phyloP scores from a whole-genome alignment of 2,329 filamentous ascomycete genomes.

The Byssothecium circinans region DNA sequence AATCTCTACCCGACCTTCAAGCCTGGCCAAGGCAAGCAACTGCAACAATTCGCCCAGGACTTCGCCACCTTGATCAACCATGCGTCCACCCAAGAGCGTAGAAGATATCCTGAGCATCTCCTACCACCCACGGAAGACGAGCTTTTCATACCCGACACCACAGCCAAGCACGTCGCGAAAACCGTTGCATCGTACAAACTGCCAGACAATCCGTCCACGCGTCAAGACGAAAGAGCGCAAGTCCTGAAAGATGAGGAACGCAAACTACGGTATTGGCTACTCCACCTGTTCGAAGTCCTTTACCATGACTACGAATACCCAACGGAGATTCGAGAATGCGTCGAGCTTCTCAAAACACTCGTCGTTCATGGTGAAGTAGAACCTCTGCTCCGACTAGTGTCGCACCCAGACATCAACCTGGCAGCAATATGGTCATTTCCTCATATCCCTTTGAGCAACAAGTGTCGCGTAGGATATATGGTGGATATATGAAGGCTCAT shows the following conservation, averaged over 20 bases:
- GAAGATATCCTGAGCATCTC: constrained; percentile 8
- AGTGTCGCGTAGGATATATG: too few species aligned
- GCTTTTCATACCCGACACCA: constrained; percentile 11
- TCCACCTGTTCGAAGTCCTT: neutral
- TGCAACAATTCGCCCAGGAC: constrained; percentile 14
- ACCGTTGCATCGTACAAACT: constrained; percentile 6
- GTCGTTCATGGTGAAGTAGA: constrained; percentile 13
- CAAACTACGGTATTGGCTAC: neutral
- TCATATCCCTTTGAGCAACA: too few species aligned
- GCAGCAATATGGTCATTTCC: constrained; percentile 2
- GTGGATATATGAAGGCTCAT: too few species aligned
- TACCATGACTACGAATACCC: neutral
- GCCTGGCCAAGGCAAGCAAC: constrained; percentile 12
- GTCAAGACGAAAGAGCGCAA: neutral
- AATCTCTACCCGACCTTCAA: constrained; percentile 15
- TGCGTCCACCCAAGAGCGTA: constrained; percentile 5
- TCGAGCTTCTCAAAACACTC: constrained; percentile 11
- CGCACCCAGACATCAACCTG: constrained; percentile 7
- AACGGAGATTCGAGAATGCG: neutral
- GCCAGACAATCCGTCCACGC: neutral
- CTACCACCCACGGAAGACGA: constrained; percentile 7
- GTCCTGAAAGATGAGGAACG: neutral
- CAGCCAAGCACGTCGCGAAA: constrained; percentile 4
- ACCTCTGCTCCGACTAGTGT: constrained; percentile 9
- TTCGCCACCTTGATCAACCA: constrained; percentile 10